A percentile compares a stretch with the other conserved stretches of the same genome.
Evolutionary conservation across 306 rosid genomes (phyloP).

Genomic region (Arachis stenosperma): DNA sequence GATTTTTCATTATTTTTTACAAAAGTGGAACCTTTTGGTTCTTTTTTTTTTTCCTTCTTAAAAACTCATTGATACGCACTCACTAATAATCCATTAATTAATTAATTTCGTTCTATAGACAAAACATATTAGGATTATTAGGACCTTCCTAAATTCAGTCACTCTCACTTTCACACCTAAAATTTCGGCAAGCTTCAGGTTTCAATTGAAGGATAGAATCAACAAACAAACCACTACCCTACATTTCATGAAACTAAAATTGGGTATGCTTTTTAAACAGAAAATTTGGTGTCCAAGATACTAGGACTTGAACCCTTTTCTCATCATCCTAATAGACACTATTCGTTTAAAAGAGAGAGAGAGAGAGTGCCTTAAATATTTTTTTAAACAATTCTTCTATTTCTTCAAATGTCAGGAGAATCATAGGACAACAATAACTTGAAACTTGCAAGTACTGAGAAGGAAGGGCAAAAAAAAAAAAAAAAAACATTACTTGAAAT

Average conservation of each 20-base stretch:
- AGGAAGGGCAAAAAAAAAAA: background rate
- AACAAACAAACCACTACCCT: slow-evolving; percentile 46
- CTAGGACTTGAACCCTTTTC: slow-evolving; percentile 39
- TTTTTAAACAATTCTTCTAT: slow-evolving; percentile 29
- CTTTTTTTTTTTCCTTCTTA: too few species aligned
- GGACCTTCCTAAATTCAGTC: background rate
- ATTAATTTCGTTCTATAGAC: too few species aligned
- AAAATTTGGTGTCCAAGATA: slow-evolving; percentile 35
- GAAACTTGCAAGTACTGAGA: slow-evolving; percentile 10
- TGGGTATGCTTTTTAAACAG: slow-evolving; percentile 41
- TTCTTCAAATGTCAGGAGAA: too few species aligned
- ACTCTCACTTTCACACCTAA: slow-evolving; percentile 45
- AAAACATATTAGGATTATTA: too few species aligned
- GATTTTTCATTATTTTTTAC: too few species aligned
- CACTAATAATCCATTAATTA: too few species aligned
- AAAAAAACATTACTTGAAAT: background rate
- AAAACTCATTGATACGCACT: too few species aligned
- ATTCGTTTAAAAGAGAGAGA: background rate
- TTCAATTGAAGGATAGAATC: slow-evolving; percentile 40
- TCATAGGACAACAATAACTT: too few species aligned
- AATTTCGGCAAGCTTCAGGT: slow-evolving; percentile 60
- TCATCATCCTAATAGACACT: background rate
- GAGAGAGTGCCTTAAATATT: slow-evolving; percentile 33
- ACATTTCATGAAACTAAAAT: slow-evolving; percentile 51
- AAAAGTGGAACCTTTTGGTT: too few species aligned